Base-by-base conservation (phyloP, 768 basidiomycete genomes). In the Mycena capillaripes region DNA sequence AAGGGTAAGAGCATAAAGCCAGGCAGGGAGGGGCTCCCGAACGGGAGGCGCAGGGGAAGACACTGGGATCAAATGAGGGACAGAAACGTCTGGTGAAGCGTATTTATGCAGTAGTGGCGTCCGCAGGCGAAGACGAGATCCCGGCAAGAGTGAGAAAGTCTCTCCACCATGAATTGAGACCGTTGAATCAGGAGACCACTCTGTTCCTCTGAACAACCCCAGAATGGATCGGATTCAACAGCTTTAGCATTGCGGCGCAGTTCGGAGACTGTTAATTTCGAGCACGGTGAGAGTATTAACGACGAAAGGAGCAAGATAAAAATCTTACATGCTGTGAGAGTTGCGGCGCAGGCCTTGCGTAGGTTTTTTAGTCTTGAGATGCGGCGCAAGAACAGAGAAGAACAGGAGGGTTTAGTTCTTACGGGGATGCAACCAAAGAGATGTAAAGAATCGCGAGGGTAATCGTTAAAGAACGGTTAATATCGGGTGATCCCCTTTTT, bases 191-290 rank as follows among this genome's bases (percentile, higher is more conserved):
- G 30, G 42, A 32, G 59, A 60, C 36, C 58, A 21, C n/a, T 17
- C 59, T 46, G 59, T 44, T 61, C 59, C 25, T 61, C 60, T 62
- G 42, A 23, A 50, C 29, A 29, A 62, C 30, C 46, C 44, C 60
- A 50, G 30, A 48, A 50, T 32, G 60, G 44, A 62, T 48, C 34
- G n/a, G 44, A 50, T 62, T 62, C 29, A 23, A 62, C 42, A 32
- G 44, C 44, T 62, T 62, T 29, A 62, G 29, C 30, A 44, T 60
- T 61, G 42, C 42, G 46, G 44, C 60, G 60, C 46, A 62, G 38
- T 50, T 32, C 42, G 38, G 44, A 42, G 40, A 44, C 40, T 9
- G 58, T 60, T 60, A 62, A 50, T 62, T 62, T 62, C 60, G 46
- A 46, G 60, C 44, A 62, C 30, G 46, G 44, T 34, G 46, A 32